Percentiles rank a stretch among this genome's conserved stretches.
These are phyloP conservation scores for Fraxinus sp. DNA, from an alignment of 305 asterid species.

Conservation along the genomic window DNA sequence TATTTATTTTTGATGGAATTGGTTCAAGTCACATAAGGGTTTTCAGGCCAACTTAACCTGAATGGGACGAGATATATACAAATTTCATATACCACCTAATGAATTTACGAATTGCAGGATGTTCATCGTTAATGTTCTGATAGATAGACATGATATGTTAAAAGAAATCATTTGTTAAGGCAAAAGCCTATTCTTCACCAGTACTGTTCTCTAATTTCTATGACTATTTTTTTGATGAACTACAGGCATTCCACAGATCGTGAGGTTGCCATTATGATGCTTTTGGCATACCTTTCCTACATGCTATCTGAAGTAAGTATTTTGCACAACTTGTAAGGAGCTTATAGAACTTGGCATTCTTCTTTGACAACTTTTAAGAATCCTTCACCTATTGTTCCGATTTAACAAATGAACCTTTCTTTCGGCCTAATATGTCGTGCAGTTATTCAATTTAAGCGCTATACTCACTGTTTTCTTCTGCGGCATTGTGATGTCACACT, in stretches of 20 bases:
- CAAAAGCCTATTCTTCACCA: background rate
- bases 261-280: constrained; percentile 97
- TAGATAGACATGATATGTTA: constrained; percentile 16
- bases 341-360: constrained; percentile 2
- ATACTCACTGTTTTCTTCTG: constrained; percentile 91
- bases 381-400: constrained; percentile 3
- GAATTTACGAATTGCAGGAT: background rate
- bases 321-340: background rate
- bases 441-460: constrained; percentile 65
- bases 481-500: constrained; percentile 91
- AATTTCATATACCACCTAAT: background rate
- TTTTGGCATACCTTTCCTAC: constrained; percentile 94
- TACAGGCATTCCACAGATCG: constrained; percentile 98
- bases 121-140: constrained; percentile 6
- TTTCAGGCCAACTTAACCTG: background rate
- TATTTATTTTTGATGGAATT: background rate
- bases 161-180: constrained; percentile 3
- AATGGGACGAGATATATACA: background rate
- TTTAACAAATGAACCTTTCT: background rate
- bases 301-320: constrained; percentile 90
- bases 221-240: constrained; percentile 22
- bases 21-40: background rate
- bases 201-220: constrained; percentile 14
- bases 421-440: constrained; percentile 28
- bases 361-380: constrained; percentile 3